Base-by-base conservation (phyloP, 2,329 filamentous ascomycete species). In the Myriosclerotinia duriaeana region DNA sequence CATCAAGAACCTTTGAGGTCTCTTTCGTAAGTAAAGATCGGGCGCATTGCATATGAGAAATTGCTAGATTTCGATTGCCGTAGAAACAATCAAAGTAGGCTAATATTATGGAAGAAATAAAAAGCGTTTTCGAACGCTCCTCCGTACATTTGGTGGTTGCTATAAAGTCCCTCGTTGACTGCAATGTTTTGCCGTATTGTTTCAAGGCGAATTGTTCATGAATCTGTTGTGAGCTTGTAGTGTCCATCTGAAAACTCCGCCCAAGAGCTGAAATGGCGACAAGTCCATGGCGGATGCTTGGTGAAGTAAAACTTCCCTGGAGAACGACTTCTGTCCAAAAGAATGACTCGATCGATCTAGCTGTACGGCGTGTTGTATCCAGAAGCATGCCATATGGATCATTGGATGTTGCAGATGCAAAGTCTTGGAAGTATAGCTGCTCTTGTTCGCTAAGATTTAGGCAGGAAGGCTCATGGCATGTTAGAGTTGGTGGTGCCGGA, bases 31-130 rank as follows among this genome's bases (percentile, higher is more conserved):
- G 53, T 34, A 73, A 42, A 73, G 20, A 79, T n/a, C 72, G 68
- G 12, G 69, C 72, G 50, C 68, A 72, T 7, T 68, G 67, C 38
- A 88, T 86, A 71, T 88, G 85, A 20, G 78, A 73, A 55, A 87
- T 86, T 61, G 85, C 85, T 71, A 87, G 84, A 68, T 80, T 82
- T 71, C 87, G 84, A 26, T 74, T 72, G 1, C 72, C 72, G 48
- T 71, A 69, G 62, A 72, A 74, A n/a, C 69, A 70, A 56, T 74
- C 73, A 34, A 75, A 72, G 50, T 68, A 67, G 11, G 70, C 68
- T 8, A 74, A 62, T 14, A 73, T 66, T 0, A 74, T 64, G 48
- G 71, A 72, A 1, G 71, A 66, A 22, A 74, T 67, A 2, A 74
- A 56, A 8, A 70, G 69, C 36, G 66, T 63, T 59, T 53, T 50